A percentile compares a stretch with the other conserved stretches of the same genome.
These are phyloP conservation scores for Pseudogymnoascus sp. DNA, from an alignment of 2,329 filamentous ascomycete species.

Conservation along the genomic window DNA sequence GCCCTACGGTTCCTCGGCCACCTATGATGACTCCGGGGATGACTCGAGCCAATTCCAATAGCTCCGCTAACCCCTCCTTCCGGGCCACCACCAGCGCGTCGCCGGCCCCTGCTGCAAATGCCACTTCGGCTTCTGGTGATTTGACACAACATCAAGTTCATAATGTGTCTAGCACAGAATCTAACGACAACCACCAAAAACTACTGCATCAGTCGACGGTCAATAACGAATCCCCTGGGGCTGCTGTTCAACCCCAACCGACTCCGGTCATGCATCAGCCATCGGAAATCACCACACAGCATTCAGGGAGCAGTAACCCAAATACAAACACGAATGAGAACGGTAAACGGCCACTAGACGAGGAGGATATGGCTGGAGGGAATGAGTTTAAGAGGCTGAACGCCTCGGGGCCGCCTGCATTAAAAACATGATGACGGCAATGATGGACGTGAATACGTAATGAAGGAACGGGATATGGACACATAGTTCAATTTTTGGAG, in stretches of 20 bases:
- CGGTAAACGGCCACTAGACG: slow-evolving; percentile 19
- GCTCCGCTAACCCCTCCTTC: slow-evolving; percentile 14
- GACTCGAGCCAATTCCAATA: slow-evolving; percentile 19
- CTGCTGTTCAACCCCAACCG: not conserved
- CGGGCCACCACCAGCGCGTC: slow-evolving; percentile 11
- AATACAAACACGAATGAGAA: slow-evolving; percentile 11
- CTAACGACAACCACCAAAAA: not conserved
- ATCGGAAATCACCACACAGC: not conserved
- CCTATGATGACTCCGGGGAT: slow-evolving; percentile 23
- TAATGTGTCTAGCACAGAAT: not conserved
- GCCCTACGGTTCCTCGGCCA: slow-evolving; percentile 21
- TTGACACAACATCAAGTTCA: not conserved
- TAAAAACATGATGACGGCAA: slow-evolving; percentile 15
- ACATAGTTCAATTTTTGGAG: not conserved
- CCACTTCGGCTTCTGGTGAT: slow-evolving; percentile 3
- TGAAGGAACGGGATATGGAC: slow-evolving; percentile 1
- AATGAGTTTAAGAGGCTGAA: slow-evolving; percentile 16
- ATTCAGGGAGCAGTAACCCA: not conserved
- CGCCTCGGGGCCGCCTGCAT: slow-evolving; percentile 16
- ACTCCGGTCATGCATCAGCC: not conserved
- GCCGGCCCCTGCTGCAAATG: slow-evolving; percentile 17
- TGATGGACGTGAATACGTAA: slow-evolving; percentile 3
- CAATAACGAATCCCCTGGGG: not conserved
- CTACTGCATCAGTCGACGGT: not conserved
- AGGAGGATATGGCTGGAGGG: slow-evolving; percentile 13